phyloP scores from a whole-genome alignment of 495 filamentous ascomycete species.

The Lasiosphaeris hirsuta region DNA sequence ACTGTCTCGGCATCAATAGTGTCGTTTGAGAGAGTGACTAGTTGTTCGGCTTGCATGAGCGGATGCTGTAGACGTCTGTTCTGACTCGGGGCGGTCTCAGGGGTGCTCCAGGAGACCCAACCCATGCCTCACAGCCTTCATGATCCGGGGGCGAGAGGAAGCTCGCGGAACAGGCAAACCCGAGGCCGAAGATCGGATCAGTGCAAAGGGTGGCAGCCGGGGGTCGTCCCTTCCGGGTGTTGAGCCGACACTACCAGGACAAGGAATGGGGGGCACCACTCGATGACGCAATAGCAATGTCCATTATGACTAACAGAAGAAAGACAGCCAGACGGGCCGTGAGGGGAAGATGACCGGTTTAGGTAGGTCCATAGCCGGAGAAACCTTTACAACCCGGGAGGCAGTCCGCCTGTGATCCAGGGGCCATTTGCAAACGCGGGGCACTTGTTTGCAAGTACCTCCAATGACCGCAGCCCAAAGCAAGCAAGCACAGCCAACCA shows the following conservation, averaged over 20 bases:
- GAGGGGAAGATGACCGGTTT: too few species aligned
- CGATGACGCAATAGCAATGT: slow-evolving; percentile 8
- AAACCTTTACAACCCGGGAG: background rate
- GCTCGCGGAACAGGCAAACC: background rate
- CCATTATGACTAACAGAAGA: slow-evolving; percentile 1
- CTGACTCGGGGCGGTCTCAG: too few species aligned
- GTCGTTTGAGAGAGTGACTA: background rate
- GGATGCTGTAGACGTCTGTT: too few species aligned
- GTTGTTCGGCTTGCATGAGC: background rate
- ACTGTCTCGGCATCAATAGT: background rate
- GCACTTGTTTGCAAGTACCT: too few species aligned
- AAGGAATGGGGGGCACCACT: background rate
- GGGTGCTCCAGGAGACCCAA: background rate
- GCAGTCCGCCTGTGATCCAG: too few species aligned
- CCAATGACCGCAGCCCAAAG: too few species aligned
- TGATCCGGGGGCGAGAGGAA: background rate
- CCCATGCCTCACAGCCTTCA: background rate
- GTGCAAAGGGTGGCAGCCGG: background rate
- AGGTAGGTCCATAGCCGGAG: background rate
- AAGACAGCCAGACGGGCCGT: background rate
- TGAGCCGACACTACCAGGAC: background rate
- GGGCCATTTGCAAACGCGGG: too few species aligned
- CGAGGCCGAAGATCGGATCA: slow-evolving; percentile 7
- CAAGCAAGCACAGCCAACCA: background rate
- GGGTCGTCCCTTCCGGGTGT: background rate